Evolutionary conservation across 108 stramenopile species (phyloP).

Genomic region (Fragilaria crotonensis): DNA sequence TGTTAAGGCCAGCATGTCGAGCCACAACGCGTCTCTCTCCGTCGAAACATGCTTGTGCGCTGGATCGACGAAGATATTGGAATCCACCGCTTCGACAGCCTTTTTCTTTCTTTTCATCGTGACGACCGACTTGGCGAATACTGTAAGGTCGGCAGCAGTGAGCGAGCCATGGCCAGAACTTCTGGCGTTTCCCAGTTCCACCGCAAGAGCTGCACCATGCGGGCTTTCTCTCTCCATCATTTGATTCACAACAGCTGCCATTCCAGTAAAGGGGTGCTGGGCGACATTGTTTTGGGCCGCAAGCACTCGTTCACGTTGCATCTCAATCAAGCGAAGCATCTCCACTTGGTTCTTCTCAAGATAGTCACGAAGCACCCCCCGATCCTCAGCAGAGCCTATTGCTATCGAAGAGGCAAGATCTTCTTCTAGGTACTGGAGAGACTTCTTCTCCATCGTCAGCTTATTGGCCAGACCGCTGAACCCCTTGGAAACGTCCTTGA

Average conservation of each 20-base stretch:
- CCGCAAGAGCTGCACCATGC: constrained; percentile 8
- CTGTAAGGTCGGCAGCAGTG: constrained; percentile 22
- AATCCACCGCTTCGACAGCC: constrained; percentile 10
- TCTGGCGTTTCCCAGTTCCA: background rate
- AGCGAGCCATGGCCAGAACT: background rate
- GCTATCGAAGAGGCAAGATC: constrained; percentile 12
- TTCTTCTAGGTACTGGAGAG: constrained; percentile 46
- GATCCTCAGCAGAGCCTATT: constrained; percentile 1
- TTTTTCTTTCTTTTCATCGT: constrained; percentile 31
- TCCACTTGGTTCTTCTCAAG: constrained; percentile 32
- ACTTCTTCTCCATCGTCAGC: constrained; percentile 55
- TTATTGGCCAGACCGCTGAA: constrained; percentile 35
- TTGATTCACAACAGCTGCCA: constrained; percentile 50
- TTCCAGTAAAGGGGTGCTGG: constrained; percentile 33
- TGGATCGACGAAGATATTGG: background rate
- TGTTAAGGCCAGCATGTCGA: constrained; percentile 59
- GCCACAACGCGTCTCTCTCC: constrained; percentile 60
- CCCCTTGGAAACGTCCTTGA: constrained; percentile 61
- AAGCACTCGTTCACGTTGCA: constrained; percentile 43
- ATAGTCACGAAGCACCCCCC: constrained; percentile 21
- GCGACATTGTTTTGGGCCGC: constrained; percentile 39
- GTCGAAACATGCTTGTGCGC: constrained; percentile 2
- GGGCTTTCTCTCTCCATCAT: constrained; percentile 29
- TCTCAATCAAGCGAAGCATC: constrained; percentile 43
- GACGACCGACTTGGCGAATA: constrained; percentile 38